Evolutionary conservation across 2,329 filamentous ascomycete genomes (phyloP), one percentile per base, ranked within the genome.

Genomic region (Claviceps cyperi): DNA sequence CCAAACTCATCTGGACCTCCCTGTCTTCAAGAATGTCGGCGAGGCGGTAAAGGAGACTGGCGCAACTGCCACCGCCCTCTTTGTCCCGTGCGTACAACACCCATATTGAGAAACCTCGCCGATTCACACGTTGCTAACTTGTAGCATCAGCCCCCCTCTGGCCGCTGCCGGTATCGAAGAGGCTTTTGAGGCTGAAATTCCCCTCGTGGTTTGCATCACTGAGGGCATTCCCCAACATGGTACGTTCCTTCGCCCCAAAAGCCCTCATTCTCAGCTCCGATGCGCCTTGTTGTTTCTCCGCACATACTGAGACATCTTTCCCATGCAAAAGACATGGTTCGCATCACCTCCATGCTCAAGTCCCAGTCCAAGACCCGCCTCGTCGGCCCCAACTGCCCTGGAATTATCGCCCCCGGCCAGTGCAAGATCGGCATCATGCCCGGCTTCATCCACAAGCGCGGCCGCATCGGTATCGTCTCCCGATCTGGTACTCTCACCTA

Each of bases 391-490:
- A 98, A 97, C 78, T 98, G 92, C 77, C 92, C 92, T 57, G 92
- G 91, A 69, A 91, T 97, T 72, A 97, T 97, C 70, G 91, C 78
- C 50, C 80, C 80, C 54, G 92, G 91, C 62, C 91, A 94, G 81
- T 98, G 92, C 82, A 98, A 98, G 78, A 97, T 98, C 66, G 92
- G 92, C 67, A 98, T 98, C 75, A 97, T 98, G 92, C 68, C 92
- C 57, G 92, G 92, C 63, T 96, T 97, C 79, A 97, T 98, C 75
- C 92, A 98, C 83, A 97, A 97, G 81, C 88, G 90, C 71, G 92
- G 92, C 62, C 90, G 92, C 69, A 90, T 98, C 66, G 92, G 92
- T 66, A 97, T 98, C 69, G 92, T 98, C 71, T 96, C 90, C 62
- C 86, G 92, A 63, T 97, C 92, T 65, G 92, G 92, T 64, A 98